A percentile compares a stretch with the other conserved stretches of the same genome.
These are phyloP conservation scores for Phoma sp. DNA, from an alignment of 2,329 filamentous ascomycete genomes.

Conservation along the genomic window DNA sequence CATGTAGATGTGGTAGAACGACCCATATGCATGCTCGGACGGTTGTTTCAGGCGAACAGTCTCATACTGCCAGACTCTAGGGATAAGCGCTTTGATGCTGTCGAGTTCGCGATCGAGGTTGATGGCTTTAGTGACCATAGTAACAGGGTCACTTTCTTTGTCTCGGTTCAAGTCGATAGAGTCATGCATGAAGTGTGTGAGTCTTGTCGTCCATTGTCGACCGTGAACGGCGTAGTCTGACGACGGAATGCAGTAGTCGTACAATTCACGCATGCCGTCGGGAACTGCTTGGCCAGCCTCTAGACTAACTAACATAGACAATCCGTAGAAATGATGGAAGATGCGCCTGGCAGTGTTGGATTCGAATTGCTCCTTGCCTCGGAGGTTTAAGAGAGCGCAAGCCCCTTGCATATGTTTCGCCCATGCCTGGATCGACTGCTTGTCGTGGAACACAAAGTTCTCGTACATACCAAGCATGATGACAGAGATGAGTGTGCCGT, in stretches of 20 bases:
- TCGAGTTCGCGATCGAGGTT: constrained; percentile 34
- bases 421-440: constrained; percentile 41
- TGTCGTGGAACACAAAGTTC: constrained; percentile 36
- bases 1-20: constrained; percentile 39
- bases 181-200: constrained; percentile 30
- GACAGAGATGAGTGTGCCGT: constrained; percentile 40
- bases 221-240: constrained; percentile 33
- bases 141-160: constrained; percentile 23
- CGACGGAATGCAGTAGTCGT: constrained; percentile 21
- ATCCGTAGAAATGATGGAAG: constrained; percentile 41
- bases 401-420: constrained; percentile 45
- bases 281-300: constrained; percentile 27
- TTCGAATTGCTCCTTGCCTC: constrained; percentile 37
- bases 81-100: constrained; percentile 27
- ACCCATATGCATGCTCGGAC: constrained; percentile 25
- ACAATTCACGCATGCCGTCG: constrained; percentile 31
- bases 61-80: constrained; percentile 35
- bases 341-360: constrained; percentile 30
- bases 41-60: constrained; percentile 5
- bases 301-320: constrained; percentile 31
- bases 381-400: constrained; percentile 39
- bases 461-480: constrained; percentile 46
- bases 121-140: constrained; percentile 22
- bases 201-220: constrained; percentile 26
- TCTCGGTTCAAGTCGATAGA: constrained; percentile 33